These are phyloP conservation scores for Neospermospora avenae DNA, from an alignment of 2,329 filamentous ascomycete genomes.

Conservation along the genomic window DNA sequence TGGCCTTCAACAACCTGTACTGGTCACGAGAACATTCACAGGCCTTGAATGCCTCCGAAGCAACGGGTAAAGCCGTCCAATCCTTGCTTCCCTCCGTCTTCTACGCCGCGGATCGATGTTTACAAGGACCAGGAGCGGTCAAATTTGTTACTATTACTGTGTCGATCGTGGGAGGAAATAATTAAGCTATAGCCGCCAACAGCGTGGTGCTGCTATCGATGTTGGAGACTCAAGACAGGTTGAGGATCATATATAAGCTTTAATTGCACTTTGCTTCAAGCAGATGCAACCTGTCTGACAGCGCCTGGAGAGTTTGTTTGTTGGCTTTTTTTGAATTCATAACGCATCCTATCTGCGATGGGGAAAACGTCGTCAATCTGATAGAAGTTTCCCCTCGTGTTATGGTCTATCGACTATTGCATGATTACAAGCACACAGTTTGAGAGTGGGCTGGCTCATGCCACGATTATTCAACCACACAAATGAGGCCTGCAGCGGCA, in stretches of 20 bases:
- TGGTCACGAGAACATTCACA: slow-evolving; percentile 29
- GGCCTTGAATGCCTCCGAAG: slow-evolving; percentile 18
- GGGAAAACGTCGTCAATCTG: too few species aligned
- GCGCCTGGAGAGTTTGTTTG: neutral
- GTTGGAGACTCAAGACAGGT: neutral
- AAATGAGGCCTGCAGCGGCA: neutral
- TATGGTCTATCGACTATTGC: neutral
- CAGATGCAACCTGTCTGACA: neutral
- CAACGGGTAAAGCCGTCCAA: slow-evolving; percentile 28
- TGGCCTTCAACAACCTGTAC: slow-evolving; percentile 21
- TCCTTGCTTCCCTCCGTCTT: slow-evolving; percentile 1
- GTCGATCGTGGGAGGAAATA: slow-evolving; percentile 17
- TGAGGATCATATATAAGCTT: neutral
- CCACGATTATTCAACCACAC: neutral
- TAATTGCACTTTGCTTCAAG: neutral
- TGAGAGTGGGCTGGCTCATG: neutral
- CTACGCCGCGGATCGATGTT: slow-evolving; percentile 7
- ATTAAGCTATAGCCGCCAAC: slow-evolving; percentile 18
- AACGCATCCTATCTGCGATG: neutral
- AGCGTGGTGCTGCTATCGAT: neutral
- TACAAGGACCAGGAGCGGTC: slow-evolving; percentile 15
- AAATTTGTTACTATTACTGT: slow-evolving; percentile 3
- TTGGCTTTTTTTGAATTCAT: neutral
- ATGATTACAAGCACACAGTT: neutral
- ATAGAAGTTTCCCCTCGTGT: too few species aligned